Evolutionary conservation across 345 rosid species (phyloP).

Genomic region (Rhizophora apiculata): DNA sequence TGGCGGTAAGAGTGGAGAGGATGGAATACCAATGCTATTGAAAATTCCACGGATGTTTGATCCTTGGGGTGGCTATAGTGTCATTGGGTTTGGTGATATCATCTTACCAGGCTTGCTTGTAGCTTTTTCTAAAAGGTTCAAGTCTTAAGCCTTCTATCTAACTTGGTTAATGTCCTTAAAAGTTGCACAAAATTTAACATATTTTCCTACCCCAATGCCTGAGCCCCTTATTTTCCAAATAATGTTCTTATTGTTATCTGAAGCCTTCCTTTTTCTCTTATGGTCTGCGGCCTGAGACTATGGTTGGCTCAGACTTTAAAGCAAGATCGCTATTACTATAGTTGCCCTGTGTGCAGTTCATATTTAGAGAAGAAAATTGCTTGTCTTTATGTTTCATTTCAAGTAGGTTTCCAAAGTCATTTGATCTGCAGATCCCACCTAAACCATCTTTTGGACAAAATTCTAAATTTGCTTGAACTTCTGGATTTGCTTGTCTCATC

Average conservation of each 20-base stretch:
- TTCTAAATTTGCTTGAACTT: background rate
- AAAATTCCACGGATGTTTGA: conserved; percentile 97
- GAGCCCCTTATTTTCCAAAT: no score
- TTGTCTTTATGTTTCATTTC: background rate
- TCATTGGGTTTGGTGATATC: conserved; percentile 97
- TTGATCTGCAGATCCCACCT: no score
- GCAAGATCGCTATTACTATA: no score
- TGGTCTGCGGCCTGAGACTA: no score
- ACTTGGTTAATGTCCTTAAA: background rate
- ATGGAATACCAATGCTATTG: conserved; percentile 92
- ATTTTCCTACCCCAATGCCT: background rate
- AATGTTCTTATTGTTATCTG: no score
- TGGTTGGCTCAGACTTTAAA: no score
- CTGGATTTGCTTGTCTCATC: background rate
- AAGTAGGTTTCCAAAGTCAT: background rate
- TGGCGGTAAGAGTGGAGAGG: conserved; percentile 92
- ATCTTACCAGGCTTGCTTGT: conserved; percentile 89
- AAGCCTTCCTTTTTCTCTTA: no score
- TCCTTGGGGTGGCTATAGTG: conserved; percentile 99
- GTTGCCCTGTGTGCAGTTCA: no score
- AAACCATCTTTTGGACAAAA: background rate
- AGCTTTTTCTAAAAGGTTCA: conserved; percentile 86
- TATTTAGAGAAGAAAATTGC: no score
- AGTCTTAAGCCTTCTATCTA: conserved; percentile 5
- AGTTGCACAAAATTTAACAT: no score